A percentile compares a stretch with the other conserved stretches of the same genome.
These are phyloP conservation scores for Oryza longistaminata DNA, from an alignment of 176 grass and related monocot genomes.

Conservation along the genomic window DNA sequence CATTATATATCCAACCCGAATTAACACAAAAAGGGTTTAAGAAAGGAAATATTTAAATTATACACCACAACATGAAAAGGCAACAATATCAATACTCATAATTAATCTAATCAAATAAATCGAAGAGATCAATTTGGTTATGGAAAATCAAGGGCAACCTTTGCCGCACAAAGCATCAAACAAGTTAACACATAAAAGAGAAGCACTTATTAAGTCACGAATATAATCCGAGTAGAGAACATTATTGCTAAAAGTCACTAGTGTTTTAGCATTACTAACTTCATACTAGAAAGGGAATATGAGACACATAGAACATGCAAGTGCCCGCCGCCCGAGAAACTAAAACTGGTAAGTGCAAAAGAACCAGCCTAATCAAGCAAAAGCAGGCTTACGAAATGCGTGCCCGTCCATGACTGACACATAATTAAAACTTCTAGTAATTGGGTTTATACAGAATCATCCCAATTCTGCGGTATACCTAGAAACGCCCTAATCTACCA, in stretches of 20 bases:
- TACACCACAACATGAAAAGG: not conserved
- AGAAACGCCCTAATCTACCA: not conserved
- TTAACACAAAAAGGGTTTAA: not conserved
- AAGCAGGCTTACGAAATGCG: not conserved
- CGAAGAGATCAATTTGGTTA: not conserved
- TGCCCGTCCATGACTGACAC: not conserved
- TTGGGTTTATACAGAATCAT: slow-evolving; percentile 7
- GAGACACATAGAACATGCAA: not conserved
- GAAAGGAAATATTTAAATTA: not conserved
- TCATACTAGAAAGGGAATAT: slow-evolving; percentile 1
- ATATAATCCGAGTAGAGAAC: not conserved
- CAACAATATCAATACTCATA: not conserved
- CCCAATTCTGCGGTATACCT: not conserved
- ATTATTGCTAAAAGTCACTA: not conserved
- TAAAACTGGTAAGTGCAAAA: not conserved
- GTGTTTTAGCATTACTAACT: not conserved
- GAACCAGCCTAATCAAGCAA: not conserved
- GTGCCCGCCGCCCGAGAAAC: fast-evolving
- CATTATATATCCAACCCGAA: not conserved
- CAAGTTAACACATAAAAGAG: not conserved
- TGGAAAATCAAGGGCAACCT: not conserved
- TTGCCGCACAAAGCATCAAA: not conserved
- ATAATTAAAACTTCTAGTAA: not conserved
- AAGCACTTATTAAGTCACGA: not conserved
- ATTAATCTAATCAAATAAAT: not conserved